Conservation (phyloP, 257 asterid genomes). For the Anisodus tanguticus region DNA sequence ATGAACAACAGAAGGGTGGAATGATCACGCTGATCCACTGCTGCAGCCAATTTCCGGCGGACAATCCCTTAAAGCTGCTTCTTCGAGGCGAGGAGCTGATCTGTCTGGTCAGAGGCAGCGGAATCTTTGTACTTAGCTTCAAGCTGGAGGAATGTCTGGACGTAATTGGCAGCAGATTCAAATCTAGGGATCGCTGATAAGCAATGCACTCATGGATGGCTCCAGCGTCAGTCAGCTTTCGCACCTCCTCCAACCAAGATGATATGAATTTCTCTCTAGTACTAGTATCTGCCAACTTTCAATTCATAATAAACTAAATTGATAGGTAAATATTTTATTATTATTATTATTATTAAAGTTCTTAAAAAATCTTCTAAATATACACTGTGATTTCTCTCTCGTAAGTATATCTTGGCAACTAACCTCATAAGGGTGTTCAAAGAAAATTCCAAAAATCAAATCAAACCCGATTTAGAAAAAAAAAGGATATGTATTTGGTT, state of each 20-base stretch:
- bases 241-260: conserved; percentile 53
- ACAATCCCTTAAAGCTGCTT: conserved; percentile 83
- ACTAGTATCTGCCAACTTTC: too few relatives aligned
- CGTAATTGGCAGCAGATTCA: conserved; percentile 74
- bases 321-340: too few relatives aligned
- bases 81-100: conserved; percentile 73
- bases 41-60: conserved; percentile 57
- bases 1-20: conserved; percentile 73
- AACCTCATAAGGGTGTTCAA: too few relatives aligned
- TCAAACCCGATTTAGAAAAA: too few relatives aligned
- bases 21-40: conserved; percentile 88
- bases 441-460: too few relatives aligned
- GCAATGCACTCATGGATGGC: conserved; percentile 90
- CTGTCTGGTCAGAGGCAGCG: conserved; percentile 77
- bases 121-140: conserved; percentile 76
- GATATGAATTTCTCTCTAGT: background rate
- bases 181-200: conserved; percentile 82
- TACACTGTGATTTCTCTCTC: too few relatives aligned
- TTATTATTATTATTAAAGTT: too few relatives aligned
- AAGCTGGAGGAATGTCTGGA: conserved; percentile 78
- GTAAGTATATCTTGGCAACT: too few relatives aligned
- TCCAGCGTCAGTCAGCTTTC: conserved; percentile 81
- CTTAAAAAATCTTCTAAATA: too few relatives aligned
- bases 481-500: too few relatives aligned
- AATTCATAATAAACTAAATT: too few relatives aligned